Base-by-base conservation (phyloP, 2,329 filamentous ascomycete genomes). In the Colletotrichum sojae region DNA sequence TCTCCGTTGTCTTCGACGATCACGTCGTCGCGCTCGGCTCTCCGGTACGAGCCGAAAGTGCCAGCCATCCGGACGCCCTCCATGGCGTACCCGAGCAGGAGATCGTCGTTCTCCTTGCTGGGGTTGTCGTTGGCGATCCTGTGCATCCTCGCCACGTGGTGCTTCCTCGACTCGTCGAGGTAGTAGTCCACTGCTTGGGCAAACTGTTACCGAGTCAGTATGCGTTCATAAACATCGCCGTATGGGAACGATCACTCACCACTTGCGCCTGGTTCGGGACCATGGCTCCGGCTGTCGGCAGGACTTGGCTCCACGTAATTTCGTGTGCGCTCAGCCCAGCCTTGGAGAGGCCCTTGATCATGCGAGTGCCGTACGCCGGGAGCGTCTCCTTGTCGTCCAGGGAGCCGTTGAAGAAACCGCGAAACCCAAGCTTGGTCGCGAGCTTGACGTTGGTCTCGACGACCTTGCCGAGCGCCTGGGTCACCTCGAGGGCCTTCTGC, bases 151-250 rank as follows among this genome's bases (percentile, higher is more conserved):
- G 87, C 82, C 0, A 92, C 78, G 74, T 94, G 83, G 13, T 81
- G 73, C 63, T 83, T 79, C 73, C 89, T 87, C 39, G 86, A 80
- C 3, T 85, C 81, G 0, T 88, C 86, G 5, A 94, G 84, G 76
- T 92, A 94, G 80, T 88, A 94, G 76, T 94, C 92, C 18, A 94
- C 83, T 2, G 91, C 85, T 80, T 93, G 91, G 1, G 91, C 89
- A 76, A 94, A 94, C 85, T 90, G 69, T 12, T n/a, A 8, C 5
- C 2, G 1, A 22, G 63, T 80, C 52, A 78, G 73, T n/a, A 22
- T 4, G 9, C 2, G 2, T 45, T 55, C 16, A 36, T 6, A 45
- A 10, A 15, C 13, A 36, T 27, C 5, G 10, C 20, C 16, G 18
- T 3, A 9, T 36, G 1, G 10, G 5, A 13, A 46, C 5, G 22